Base-by-base conservation (phyloP, 805 yeast genomes). In the Wickerhamiella shivajii region DNA sequence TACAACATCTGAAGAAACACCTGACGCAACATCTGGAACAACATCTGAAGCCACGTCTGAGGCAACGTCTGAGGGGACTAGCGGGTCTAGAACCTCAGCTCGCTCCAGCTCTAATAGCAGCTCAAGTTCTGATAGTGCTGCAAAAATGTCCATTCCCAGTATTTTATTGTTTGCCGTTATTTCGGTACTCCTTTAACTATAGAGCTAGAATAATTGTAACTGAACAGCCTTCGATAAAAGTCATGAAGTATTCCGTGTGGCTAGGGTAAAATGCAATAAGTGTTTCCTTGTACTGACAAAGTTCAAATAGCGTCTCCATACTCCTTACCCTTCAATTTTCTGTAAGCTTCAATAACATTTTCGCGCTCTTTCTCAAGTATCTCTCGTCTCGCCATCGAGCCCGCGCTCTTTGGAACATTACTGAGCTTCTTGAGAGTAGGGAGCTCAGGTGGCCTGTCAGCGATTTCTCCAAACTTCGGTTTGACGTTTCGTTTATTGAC, bases 381-480 rank as follows among this genome's bases (percentile, higher is more conserved):
- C 33, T 50, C 43, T 20, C 65, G 48, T 30, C 58, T 43, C 2
- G 64, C 59, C 33, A 50, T 24, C 6, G 62, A 51, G 9, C 65
- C 64, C 6, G 62, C 56, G 5, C 54, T 28, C 41, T 59, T 59
- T 19, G 65, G 65, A 1, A 60, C 59, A 36, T 55, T 57, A 26
- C 45, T 44, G 29, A 46, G 34, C 34, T 41, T 33, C 39, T 55
- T 59, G 11, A 46, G 35, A 16, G 43, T 35, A 4, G 46, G 53
- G 27, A 60, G 47, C 37, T 49, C 55, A 1, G 65, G 65, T 10
- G 65, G 65, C 11, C 56, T 46, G 26, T 57, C 61, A 0, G 56
- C 65, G 4, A 56, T 55, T 17, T 60, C 65, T 5, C 61, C 61
- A 36, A 60, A 60, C 40, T 56, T 57, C 19, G 64, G 61, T 24